Evolutionary conservation across 2,329 filamentous ascomycete species (phyloP).

Genomic region (Aureobasidium uvarum): DNA sequence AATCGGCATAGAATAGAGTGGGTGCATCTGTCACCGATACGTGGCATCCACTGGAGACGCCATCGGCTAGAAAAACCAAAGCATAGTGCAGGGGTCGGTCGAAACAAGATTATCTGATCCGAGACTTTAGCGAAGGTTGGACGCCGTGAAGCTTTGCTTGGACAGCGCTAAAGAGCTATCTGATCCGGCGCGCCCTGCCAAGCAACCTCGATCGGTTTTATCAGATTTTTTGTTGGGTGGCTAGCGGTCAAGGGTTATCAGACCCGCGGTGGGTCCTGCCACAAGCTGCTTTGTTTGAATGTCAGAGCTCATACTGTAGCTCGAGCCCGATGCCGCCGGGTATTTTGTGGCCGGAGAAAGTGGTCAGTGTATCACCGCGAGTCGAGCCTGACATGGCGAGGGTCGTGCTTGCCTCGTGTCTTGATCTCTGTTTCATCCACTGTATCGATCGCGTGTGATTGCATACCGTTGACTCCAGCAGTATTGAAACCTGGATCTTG

Average conservation of each 20-base stretch:
- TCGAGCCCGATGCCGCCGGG: conserved; percentile 7
- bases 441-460: background rate
- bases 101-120: conserved; percentile 26
- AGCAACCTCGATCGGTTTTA: conserved; percentile 11
- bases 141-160: background rate
- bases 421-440: conserved; percentile 2
- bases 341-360: background rate
- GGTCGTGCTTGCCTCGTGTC: background rate
- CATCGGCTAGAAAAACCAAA: background rate
- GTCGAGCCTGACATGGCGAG: background rate
- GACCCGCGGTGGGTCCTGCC: conserved; percentile 11
- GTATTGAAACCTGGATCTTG: background rate
- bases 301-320: conserved; percentile 1
- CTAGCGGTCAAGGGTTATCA: conserved; percentile 19
- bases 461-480: background rate
- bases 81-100: background rate
- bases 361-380: conserved; percentile 3
- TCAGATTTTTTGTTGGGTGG: conserved; percentile 23
- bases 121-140: conserved; percentile 2
- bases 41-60: background rate
- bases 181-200: conserved; percentile 9
- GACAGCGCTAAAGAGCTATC: conserved; percentile 5
- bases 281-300: background rate
- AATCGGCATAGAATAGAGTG: background rate
- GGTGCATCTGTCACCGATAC: background rate